phyloP scores from a whole-genome alignment of 2,329 filamentous ascomycete species.

The Aspergillus sp. region DNA sequence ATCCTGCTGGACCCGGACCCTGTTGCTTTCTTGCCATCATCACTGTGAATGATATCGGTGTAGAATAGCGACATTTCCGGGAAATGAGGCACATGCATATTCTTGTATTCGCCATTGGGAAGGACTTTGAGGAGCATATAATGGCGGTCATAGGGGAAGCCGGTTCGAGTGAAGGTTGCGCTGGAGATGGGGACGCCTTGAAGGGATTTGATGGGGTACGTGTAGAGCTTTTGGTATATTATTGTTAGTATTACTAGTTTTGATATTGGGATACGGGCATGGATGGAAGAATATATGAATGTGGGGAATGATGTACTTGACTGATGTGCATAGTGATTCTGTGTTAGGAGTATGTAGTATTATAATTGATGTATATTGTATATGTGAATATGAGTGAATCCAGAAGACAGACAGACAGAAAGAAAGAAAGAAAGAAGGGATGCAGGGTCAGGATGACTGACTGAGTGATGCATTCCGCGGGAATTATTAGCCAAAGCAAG shows the following conservation, averaged over 20 bases:
- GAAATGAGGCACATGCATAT: conserved; percentile 62
- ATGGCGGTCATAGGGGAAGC: conserved; percentile 65
- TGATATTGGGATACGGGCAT: neutral
- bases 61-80: conserved; percentile 66
- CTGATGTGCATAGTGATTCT: conserved; percentile 34
- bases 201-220: conserved; percentile 76
- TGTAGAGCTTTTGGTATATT: conserved; percentile 56
- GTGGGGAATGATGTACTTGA: conserved; percentile 29
- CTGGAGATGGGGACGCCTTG: conserved; percentile 59
- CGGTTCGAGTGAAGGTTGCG: conserved; percentile 59
- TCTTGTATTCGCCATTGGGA: conserved; percentile 38
- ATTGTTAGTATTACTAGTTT: neutral
- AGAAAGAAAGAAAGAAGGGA: neutral
- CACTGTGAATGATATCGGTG: conserved; percentile 52
- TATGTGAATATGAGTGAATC: conserved; percentile 16
- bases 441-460: neutral
- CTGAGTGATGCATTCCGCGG: too few relatives aligned
- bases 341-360: neutral
- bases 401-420: conserved; percentile 2
- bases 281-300: neutral
- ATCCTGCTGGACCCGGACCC: conserved; percentile 35
- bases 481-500: too few relatives aligned
- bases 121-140: conserved; percentile 68
- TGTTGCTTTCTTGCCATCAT: conserved; percentile 8
- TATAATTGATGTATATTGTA: conserved; percentile 16